Conservation (phyloP, 345 rosid species). For the Turritis glabra region DNA sequence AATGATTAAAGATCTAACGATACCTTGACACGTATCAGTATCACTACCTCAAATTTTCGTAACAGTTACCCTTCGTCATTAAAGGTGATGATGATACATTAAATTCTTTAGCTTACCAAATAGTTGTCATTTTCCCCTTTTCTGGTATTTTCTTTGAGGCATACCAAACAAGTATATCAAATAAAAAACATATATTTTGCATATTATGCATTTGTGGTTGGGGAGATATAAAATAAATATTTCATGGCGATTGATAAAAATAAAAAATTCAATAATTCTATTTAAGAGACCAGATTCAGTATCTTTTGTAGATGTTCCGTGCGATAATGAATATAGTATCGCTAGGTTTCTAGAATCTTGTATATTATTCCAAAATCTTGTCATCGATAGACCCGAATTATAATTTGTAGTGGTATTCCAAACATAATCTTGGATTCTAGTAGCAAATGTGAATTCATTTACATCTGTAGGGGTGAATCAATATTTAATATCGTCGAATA, state of each 20-base stretch:
- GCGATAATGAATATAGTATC: background rate
- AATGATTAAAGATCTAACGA: background rate
- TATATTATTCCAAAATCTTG: constrained; percentile 10
- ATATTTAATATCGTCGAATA: background rate
- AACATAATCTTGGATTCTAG: background rate
- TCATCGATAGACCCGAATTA: background rate
- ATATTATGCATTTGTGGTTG: constrained; percentile 5
- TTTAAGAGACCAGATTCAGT: background rate
- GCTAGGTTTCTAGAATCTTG: constrained; percentile 3
- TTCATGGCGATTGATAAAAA: background rate
- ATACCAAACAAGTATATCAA: constrained; percentile 8
- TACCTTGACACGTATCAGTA: background rate
- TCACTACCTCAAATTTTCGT: background rate
- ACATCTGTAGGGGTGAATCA: background rate
- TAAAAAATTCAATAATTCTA: background rate
- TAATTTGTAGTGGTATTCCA: background rate
- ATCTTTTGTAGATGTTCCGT: background rate
- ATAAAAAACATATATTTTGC: background rate
- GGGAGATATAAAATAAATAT: background rate
- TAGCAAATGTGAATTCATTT: background rate
- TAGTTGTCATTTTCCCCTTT: background rate
- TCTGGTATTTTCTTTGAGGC: constrained; percentile 15
- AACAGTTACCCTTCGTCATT: background rate
- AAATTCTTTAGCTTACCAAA: constrained; percentile 16
- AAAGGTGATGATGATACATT: background rate